Evolutionary conservation across 768 basidiomycete genomes (phyloP), one percentile per base, ranked within the genome.

Genomic region (Tylopilus intermedius): DNA sequence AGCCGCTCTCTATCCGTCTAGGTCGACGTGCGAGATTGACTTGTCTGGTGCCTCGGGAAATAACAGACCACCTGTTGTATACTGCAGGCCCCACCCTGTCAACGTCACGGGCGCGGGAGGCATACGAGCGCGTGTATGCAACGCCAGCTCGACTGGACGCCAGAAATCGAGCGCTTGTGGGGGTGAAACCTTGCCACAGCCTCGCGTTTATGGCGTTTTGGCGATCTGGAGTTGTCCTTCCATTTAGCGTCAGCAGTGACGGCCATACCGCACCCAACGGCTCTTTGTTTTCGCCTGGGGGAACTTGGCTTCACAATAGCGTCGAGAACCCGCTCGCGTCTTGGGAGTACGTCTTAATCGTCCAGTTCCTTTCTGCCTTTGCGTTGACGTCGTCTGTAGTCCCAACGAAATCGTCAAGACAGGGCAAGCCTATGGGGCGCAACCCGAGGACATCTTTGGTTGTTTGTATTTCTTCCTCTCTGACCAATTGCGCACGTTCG

Each of bases 381-480:
- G 29, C 15, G 7, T 52, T 48, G 37, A 48, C 38, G n/a, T 21
- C 37, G 3, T 47, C 37, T 45, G 8, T 50, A 78, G 77, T 57
- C 60, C 72, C 4, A 63, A 74, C 22, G 64, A 68, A 13, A 71
- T 79, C 32, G 51, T 72, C 49, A 65, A 65, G 18, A 63, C 70
- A 0, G 77, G 79, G 8, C 49, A 58, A 37, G 64, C 62, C 3
- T 45, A 70, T 18, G 75, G 78, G 0, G 66, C 71, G 2, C 62
- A 60, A 5, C 53, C 60, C 1, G 76, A 73, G 46, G 78, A 79
- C 49, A 63, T 77, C 39, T 75, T 67, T 44, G 79, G 79, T 5
- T 79, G 76, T 47, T 71, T 79, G 13, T 78, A 76, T 59, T 78
- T 79, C 50, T 72, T 67, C 57, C 58, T 79, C 26, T 64, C 69